phyloP scores from a whole-genome alignment of 495 filamentous ascomycete genomes.

The Daldinia bambusicola region DNA sequence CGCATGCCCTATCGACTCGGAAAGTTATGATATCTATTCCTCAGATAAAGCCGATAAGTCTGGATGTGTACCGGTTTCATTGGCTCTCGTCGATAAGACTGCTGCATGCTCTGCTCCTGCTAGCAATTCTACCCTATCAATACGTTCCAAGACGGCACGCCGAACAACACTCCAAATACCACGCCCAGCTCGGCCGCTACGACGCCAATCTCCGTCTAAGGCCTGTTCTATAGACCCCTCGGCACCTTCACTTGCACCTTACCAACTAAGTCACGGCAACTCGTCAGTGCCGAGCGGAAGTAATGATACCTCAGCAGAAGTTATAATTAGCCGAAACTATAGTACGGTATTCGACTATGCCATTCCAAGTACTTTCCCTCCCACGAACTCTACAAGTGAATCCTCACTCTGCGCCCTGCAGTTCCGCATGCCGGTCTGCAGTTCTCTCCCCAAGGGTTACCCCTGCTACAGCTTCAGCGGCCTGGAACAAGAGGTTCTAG shows the following conservation, averaged over 20 bases:
- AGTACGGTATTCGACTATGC: slow-evolving; percentile 39
- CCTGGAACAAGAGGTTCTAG: slow-evolving; percentile 43
- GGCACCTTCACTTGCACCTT: slow-evolving; percentile 44
- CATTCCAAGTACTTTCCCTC: slow-evolving; percentile 37
- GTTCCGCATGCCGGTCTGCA: slow-evolving; percentile 47
- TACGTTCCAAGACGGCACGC: background rate
- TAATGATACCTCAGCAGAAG: slow-evolving; percentile 24
- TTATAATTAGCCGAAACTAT: slow-evolving; percentile 23
- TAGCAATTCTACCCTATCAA: slow-evolving; percentile 16
- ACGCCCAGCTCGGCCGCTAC: background rate
- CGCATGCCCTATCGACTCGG: slow-evolving; percentile 36
- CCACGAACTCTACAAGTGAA: background rate
- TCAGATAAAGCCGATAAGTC: slow-evolving; percentile 30
- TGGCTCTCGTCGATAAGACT: slow-evolving; percentile 37
- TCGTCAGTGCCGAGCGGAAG: slow-evolving; percentile 13
- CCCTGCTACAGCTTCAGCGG: slow-evolving; percentile 47
- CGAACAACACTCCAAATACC: background rate
- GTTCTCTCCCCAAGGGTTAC: slow-evolving; percentile 41
- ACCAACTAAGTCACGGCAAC: slow-evolving; percentile 23
- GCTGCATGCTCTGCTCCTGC: slow-evolving; percentile 28
- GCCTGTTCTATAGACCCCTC: slow-evolving; percentile 38
- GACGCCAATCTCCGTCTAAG: slow-evolving; percentile 24
- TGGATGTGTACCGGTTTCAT: slow-evolving; percentile 30
- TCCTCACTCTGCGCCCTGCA: slow-evolving; percentile 43
- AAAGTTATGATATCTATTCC: slow-evolving; percentile 42